Base-by-base conservation (phyloP, 2,329 filamentous ascomycete species). In the Helotiales sp. region DNA sequence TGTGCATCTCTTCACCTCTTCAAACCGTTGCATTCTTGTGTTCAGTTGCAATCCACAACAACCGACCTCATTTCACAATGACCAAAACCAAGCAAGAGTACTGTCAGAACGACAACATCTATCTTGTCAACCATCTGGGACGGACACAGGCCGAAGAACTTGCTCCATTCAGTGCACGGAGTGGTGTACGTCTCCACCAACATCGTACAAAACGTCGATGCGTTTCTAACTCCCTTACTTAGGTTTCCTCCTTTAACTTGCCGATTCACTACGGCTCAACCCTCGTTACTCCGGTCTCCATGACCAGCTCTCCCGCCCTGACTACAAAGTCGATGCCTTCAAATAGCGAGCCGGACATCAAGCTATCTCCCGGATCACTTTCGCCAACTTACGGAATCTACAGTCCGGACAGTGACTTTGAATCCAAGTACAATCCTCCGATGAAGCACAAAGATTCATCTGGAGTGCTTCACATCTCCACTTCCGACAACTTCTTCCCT, bases 221-320 rank as follows among this genome's bases (percentile, higher is more conserved):
- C 37, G 7, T 54, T 49, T 69, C 68, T 73, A 63, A 70, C 58
- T 30, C 57, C 20, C 28, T 54, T 30, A 30, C 61, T 28, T 62
- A 76, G 74, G 74, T 74, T 37, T 75, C 75, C 3, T 76, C 74
- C 3, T 76, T 76, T 61, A 75, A 76, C 54, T 57, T 75, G 43
- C 74, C 75, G 17, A 67, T 68, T 2, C 55, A 67, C 1, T 77
- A 73, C 69, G 75, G 74, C 52, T 70, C 70, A 6, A 67, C 70
- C 49, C 68, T 76, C 11, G 67, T 71, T 13, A 76, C 75, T 10
- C 75, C 75, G 5, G 64, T 76, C 13, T 71, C 75, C 6, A 68
- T 72, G 64, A 68, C 72, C 6, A 70, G 62, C 37, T 72, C 73
- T 52, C 68, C 72, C 28, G 45, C 62, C 2, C 61, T 73, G 8